A percentile compares a stretch with the other conserved stretches of the same genome.
These are phyloP conservation scores for Saturnispora dispora DNA, from an alignment of 805 yeast species.

Conservation along the genomic window DNA sequence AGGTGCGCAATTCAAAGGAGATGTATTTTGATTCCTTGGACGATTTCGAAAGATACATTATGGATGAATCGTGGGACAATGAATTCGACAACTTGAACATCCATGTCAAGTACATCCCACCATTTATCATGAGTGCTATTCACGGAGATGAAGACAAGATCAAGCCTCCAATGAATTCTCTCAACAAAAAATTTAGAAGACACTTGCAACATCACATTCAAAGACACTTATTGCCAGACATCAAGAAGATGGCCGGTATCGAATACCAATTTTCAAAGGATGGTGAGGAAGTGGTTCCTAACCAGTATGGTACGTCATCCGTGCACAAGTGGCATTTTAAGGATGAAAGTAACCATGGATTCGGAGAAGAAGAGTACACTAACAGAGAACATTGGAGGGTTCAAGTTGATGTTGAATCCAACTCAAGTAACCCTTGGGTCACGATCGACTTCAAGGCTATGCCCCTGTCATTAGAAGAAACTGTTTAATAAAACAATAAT, in stretches of 20 bases:
- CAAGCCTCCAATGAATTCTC: slow-evolving; percentile 62
- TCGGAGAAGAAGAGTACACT: slow-evolving; percentile 35
- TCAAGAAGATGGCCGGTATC: slow-evolving; percentile 53
- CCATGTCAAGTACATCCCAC: slow-evolving; percentile 60
- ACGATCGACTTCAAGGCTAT: slow-evolving; percentile 43
- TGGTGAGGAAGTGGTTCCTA: slow-evolving; percentile 39
- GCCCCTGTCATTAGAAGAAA: not conserved
- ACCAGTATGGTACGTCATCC: slow-evolving; percentile 32
- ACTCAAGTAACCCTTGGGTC: slow-evolving; percentile 57
- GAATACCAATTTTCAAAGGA: slow-evolving; percentile 31
- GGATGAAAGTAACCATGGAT: slow-evolving; percentile 52
- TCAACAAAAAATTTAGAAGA: slow-evolving; percentile 62
- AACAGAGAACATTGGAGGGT: slow-evolving; percentile 54
- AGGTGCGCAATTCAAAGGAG: slow-evolving; percentile 23
- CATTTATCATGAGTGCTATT: slow-evolving; percentile 57
- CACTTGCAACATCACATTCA: slow-evolving; percentile 68
- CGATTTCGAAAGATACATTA: slow-evolving; percentile 53
- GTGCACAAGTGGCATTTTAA: slow-evolving; percentile 55
- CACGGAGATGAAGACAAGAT: slow-evolving; percentile 64
- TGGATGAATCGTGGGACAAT: slow-evolving; percentile 70
- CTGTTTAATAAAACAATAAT: not conserved
- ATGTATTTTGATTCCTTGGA: slow-evolving; percentile 51
- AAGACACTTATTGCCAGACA: slow-evolving; percentile 60
- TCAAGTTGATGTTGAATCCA: slow-evolving; percentile 54
- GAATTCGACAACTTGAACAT: slow-evolving; percentile 65